Conservation (phyloP, 768 basidiomycete genomes). For the Suillus subluteus region DNA sequence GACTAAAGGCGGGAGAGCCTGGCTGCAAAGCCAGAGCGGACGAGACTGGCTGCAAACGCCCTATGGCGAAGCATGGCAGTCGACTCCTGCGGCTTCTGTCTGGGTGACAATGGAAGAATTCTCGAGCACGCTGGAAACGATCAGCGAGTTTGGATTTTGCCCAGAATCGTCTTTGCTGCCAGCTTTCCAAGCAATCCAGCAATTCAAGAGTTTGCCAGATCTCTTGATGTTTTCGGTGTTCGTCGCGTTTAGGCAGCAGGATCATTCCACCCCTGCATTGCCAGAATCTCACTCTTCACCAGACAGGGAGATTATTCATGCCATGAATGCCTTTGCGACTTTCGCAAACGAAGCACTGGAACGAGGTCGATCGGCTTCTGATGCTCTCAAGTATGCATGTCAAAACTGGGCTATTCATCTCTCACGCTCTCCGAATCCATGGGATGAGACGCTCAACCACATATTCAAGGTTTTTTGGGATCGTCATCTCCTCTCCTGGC, state of each 20-base stretch:
- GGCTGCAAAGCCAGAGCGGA: background rate
- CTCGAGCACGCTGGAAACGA: background rate
- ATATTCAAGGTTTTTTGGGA: background rate
- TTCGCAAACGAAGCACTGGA: background rate
- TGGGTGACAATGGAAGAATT: constrained; percentile 2
- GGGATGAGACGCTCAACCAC: background rate
- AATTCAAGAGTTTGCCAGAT: background rate
- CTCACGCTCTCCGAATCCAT: background rate
- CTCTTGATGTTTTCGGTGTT: background rate
- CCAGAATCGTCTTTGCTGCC: background rate
- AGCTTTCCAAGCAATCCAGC: constrained; percentile 1
- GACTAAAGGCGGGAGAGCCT: background rate
- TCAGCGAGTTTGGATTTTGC: background rate
- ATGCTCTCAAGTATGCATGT: constrained; percentile 2
- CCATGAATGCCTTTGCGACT: background rate
- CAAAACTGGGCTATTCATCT: constrained; percentile 3
- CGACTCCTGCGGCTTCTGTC: background rate
- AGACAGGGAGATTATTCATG: background rate
- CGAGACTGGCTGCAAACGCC: background rate
- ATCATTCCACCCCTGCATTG: background rate
- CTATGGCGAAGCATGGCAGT: background rate
- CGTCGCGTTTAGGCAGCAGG: background rate
- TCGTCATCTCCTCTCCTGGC: background rate
- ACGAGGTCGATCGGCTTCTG: background rate
- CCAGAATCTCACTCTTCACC: background rate